These are phyloP conservation scores for Chrysoporthe cubensis DNA, from an alignment of 2,329 filamentous ascomycete genomes.

Conservation along the genomic window DNA sequence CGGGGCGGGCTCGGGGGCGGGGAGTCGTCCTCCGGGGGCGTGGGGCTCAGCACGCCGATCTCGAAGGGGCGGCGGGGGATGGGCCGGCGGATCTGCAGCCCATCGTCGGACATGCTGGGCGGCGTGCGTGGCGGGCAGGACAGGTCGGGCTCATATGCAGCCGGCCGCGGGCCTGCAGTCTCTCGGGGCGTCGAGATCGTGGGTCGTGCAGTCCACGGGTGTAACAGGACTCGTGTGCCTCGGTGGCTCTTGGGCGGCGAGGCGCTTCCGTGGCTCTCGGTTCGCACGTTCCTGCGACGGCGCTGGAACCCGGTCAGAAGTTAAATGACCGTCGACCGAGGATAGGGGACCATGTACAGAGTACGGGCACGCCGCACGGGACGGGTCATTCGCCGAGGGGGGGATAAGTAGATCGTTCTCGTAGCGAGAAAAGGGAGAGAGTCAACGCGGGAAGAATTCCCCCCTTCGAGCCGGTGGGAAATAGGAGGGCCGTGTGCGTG, in stretches of 20 bases:
- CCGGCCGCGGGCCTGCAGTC: not conserved
- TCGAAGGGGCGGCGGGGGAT: conserved; percentile 74
- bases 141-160: conserved; percentile 16
- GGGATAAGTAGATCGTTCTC: not conserved
- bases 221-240: not conserved
- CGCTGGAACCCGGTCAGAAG: not conserved
- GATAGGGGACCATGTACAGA: not conserved
- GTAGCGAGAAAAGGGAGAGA: not conserved
- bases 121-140: not conserved
- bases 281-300: not conserved
- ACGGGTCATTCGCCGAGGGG: not conserved
- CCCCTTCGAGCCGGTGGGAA: not conserved
- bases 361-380: not conserved
- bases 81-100: conserved; percentile 67
- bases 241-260: not conserved
- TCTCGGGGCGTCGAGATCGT: not conserved
- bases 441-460: not conserved
- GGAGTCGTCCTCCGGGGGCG: conserved; percentile 45
- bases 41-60: conserved; percentile 53
- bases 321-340: not conserved
- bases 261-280: too few species aligned
- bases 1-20: conserved; percentile 36
- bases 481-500: not conserved
- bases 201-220: not conserved
- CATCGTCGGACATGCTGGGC: conserved; percentile 45